phyloP scores from a whole-genome alignment of 345 rosid species.

The Litchi chinensis region DNA sequence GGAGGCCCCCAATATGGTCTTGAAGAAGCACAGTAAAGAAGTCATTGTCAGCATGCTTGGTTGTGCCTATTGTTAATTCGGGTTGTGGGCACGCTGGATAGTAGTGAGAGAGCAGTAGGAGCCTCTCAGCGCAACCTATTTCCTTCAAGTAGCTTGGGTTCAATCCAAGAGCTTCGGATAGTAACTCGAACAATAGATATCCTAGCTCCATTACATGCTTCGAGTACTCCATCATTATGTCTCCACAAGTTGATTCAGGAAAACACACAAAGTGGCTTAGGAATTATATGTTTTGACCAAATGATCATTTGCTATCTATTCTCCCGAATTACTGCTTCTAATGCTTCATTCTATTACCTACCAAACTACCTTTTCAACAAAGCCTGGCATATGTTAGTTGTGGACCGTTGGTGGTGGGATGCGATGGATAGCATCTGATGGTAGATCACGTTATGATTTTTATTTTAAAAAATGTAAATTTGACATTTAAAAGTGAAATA shows the following conservation, averaged over 20 bases:
- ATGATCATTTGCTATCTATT: too few species aligned
- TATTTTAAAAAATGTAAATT: too few species aligned
- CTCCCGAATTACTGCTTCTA: too few species aligned
- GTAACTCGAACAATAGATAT: conserved; percentile 36
- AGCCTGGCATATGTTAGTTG: too few species aligned
- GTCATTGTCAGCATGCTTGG: conserved; percentile 45
- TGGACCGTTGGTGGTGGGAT: too few species aligned
- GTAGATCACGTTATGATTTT: too few species aligned
- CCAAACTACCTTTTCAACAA: too few species aligned
- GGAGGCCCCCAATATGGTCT: conserved; percentile 34
- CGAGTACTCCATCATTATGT: conserved; percentile 44
- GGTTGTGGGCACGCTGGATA: conserved; percentile 66
- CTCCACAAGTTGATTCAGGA: conserved; percentile 28
- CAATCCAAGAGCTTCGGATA: conserved; percentile 64
- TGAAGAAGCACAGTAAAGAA: conserved; percentile 56
- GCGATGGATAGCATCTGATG: too few species aligned
- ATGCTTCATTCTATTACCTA: too few species aligned
- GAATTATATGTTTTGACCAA: too few species aligned
- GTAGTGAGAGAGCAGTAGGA: conserved; percentile 46
- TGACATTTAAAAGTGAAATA: too few species aligned
- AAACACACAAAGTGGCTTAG: too few species aligned
- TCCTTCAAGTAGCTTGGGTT: conserved; percentile 39
- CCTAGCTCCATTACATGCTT: conserved; percentile 36
- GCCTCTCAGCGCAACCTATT: conserved; percentile 43
- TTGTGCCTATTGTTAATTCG: conserved; percentile 50